Evolutionary conservation across 2,329 filamentous ascomycete genomes (phyloP).

Genomic region (Aspergillus sp.): DNA sequence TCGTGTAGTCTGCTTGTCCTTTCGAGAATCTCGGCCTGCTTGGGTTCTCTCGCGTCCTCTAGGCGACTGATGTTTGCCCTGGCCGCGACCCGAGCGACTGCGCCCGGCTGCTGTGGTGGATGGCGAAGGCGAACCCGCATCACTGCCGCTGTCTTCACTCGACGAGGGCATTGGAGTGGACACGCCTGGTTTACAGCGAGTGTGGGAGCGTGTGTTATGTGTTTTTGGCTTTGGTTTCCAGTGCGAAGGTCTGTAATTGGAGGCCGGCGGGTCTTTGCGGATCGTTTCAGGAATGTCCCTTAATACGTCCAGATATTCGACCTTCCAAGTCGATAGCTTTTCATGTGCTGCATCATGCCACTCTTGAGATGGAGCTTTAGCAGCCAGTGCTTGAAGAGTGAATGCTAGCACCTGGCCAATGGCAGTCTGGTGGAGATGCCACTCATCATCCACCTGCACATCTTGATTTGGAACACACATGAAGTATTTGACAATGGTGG

Average conservation of each 20-base stretch:
- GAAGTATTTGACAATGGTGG: constrained; percentile 15
- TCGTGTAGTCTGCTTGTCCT: constrained; percentile 5
- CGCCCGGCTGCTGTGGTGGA: constrained; percentile 10
- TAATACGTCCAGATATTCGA: constrained; percentile 16
- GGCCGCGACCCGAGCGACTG: constrained; percentile 17
- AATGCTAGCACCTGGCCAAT: constrained; percentile 26
- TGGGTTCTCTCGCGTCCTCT: constrained; percentile 11
- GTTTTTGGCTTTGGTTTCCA: constrained; percentile 11
- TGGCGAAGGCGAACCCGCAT: constrained; percentile 9
- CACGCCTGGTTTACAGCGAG: constrained; percentile 7
- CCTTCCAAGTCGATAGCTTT: constrained; percentile 16
- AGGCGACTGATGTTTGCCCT: constrained; percentile 7
- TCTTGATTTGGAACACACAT: constrained; percentile 19
- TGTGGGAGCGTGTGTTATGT: constrained; percentile 13
- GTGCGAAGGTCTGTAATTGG: constrained; percentile 17
- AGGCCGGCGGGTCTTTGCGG: constrained; percentile 11
- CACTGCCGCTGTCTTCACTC: constrained; percentile 13
- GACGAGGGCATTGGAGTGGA: constrained; percentile 8
- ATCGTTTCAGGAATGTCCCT: constrained; percentile 17
- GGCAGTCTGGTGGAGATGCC: constrained; percentile 21
- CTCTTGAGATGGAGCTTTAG: constrained; percentile 11
- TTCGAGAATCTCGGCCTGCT: constrained; percentile 7
- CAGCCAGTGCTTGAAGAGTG: constrained; percentile 20
- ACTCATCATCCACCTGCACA: constrained; percentile 13
- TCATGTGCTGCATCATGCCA: constrained; percentile 16